Evolutionary conservation across 352 stramenopile genomes (phyloP).

Genomic region (Phytopythium helicoides): DNA sequence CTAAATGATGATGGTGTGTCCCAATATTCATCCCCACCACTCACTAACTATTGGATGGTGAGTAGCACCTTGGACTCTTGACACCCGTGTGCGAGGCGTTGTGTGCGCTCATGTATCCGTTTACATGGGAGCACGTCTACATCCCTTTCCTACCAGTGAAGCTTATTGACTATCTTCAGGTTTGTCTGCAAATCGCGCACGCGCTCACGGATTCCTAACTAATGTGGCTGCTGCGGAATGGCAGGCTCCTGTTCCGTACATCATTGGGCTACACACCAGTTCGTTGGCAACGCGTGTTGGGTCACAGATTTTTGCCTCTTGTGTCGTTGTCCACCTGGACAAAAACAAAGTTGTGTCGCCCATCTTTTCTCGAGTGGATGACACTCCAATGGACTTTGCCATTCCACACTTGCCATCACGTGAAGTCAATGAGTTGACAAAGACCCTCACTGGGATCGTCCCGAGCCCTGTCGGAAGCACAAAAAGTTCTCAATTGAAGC

Average conservation of each 20-base stretch:
- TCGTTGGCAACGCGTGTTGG: slow-evolving; percentile 69
- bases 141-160: slow-evolving; percentile 81
- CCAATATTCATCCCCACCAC: too few relatives aligned
- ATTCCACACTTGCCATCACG: slow-evolving; percentile 40
- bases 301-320: slow-evolving; percentile 75
- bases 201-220: too few relatives aligned
- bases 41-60: not conserved
- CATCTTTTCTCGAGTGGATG: slow-evolving; percentile 53
- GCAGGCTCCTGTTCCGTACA: slow-evolving; percentile 80
- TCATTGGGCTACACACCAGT: slow-evolving; percentile 85
- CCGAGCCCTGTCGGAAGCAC: slow-evolving; percentile 30
- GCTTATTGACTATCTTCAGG: slow-evolving; percentile 82
- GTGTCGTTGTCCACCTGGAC: slow-evolving; percentile 80
- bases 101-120: slow-evolving; percentile 76
- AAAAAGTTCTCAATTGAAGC: not conserved
- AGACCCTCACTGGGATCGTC: slow-evolving; percentile 32
- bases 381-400: slow-evolving; percentile 49
- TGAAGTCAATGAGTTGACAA: slow-evolving; percentile 43
- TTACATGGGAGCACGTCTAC: slow-evolving; percentile 86
- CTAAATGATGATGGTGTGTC: not conserved
- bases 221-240: too few relatives aligned
- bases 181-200: too few relatives aligned
- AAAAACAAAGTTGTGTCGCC: slow-evolving; percentile 82
- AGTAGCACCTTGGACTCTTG: slow-evolving; percentile 62
- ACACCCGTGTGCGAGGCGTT: slow-evolving; percentile 80